Conservation (phyloP, 768 basidiomycete species). For the Mrakia blollopis region DNA sequence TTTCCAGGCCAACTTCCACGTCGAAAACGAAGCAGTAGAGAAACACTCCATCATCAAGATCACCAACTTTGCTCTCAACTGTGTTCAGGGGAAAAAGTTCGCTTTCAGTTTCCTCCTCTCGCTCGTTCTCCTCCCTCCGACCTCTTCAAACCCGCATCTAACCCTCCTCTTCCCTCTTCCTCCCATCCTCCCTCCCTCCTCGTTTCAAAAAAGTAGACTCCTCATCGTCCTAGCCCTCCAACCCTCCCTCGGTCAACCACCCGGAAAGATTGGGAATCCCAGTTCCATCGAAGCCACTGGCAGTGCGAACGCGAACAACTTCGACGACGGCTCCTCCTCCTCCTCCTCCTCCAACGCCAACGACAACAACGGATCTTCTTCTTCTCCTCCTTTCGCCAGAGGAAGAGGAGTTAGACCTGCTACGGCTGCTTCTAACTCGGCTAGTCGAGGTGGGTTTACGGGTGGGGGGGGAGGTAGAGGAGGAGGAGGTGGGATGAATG, state of each 20-base stretch:
- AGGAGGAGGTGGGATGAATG: constrained; percentile 28
- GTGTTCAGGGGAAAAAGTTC: constrained; percentile 75
- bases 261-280: background rate
- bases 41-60: constrained; percentile 67
- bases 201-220: too few species aligned
- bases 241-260: background rate
- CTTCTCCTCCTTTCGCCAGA: background rate
- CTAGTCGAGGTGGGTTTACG: background rate
- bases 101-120: background rate
- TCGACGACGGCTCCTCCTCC: constrained; percentile 21
- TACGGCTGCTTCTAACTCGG: too few species aligned
- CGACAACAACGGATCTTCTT: too few species aligned
- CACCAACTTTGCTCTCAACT: constrained; percentile 72
- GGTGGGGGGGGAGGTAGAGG: background rate
- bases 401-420: background rate
- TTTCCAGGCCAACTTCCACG: constrained; percentile 46
- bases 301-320: constrained; percentile 67
- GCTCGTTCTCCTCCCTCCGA: background rate
- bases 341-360: background rate
- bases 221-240: background rate
- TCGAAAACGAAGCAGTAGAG: constrained; percentile 58
- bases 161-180: too few species aligned
- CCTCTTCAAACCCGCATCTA: too few species aligned
- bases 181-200: background rate
- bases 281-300: constrained; percentile 58